Evolutionary conservation across 805 yeast genomes (phyloP).

Genomic region (Candida sphagnicola): DNA sequence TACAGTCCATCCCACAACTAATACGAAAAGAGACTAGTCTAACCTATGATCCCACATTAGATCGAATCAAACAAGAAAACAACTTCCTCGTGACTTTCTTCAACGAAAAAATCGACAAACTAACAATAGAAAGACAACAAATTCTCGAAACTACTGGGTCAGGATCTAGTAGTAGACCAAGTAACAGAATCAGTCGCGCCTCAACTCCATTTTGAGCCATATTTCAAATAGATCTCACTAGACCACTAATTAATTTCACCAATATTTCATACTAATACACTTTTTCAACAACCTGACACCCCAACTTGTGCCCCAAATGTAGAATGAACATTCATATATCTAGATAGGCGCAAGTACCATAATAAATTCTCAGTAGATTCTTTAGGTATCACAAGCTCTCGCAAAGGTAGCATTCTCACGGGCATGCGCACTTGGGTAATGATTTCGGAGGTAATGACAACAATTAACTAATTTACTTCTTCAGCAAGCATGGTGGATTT

Average conservation of each 20-base stretch:
- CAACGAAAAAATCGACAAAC: constrained; percentile 28
- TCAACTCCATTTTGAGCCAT: constrained; percentile 34
- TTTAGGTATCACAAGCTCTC: too few relatives aligned
- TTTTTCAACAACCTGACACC: too few relatives aligned
- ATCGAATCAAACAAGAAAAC: constrained; percentile 23
- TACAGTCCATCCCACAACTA: constrained; percentile 29
- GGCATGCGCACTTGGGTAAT: too few relatives aligned
- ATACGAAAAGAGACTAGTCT: constrained; percentile 30
- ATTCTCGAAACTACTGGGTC: constrained; percentile 24
- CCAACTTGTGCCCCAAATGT: too few relatives aligned
- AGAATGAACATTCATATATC: too few relatives aligned
- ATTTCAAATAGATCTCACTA: too few relatives aligned
- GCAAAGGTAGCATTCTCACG: too few relatives aligned
- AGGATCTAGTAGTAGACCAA: constrained; percentile 29
- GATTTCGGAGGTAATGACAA: too few relatives aligned
- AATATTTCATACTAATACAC: too few relatives aligned
- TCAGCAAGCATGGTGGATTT: neutral
- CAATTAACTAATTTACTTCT: neutral
- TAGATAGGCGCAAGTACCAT: too few relatives aligned
- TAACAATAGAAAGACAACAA: constrained; percentile 30
- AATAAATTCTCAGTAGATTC: too few relatives aligned
- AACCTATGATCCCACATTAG: constrained; percentile 22
- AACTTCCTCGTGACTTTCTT: constrained; percentile 24
- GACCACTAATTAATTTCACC: too few relatives aligned
- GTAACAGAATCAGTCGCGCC: constrained; percentile 36